Base-by-base conservation (phyloP, 2,329 filamentous ascomycete species). In the Fusarium acutatum region DNA sequence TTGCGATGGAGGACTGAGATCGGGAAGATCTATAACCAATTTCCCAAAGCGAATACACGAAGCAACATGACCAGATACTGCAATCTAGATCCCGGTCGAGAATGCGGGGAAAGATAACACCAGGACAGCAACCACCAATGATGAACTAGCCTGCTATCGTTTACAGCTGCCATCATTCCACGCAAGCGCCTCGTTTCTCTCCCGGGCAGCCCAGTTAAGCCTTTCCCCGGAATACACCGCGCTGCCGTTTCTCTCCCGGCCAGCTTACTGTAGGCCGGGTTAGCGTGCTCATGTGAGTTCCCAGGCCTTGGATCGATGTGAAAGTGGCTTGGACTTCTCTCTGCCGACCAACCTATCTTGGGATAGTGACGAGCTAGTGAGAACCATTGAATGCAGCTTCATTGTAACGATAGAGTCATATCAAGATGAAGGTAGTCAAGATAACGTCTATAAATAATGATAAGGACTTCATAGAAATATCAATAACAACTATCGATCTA, bases 331-430 rank as follows among this genome's bases (percentile, higher is more conserved):
- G n/a, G 49, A 6, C 10, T 43, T 64, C 50, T 64, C 60, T 49
- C 53, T 64, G 1, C 53, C 46, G 56, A 64, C 61, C 38, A 60
- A 52, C 56, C 56, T 50, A 50, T 50, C 37, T 52, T 7, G 37
- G 56, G 22, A 30, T 53, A 53, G 62, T 30, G 20, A n/a, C 1
- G 10, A 5, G 43, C 37, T 49, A 44, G 32, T 47, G 15, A 15
- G 24, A 24, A 40, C 10, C 13, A 59, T 46, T 14, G n/a, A 24
- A 22, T 41, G 20, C 26, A n/a, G n/a, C 15, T 15, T 24, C 30
- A 8, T 37, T 11, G 28, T n/a, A 28, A 24, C 3, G 20, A 22
- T 13, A 28, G 7, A 20, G 10, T 46, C 26, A 24, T 46, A 46
- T 22, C 4, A 18, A 26, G 18, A 30, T 1, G 24, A 34, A 24